A percentile compares a stretch with the other conserved stretches of the same genome.
Conservation (phyloP, 345 rosid species). For the Aegle marmelos region DNA sequence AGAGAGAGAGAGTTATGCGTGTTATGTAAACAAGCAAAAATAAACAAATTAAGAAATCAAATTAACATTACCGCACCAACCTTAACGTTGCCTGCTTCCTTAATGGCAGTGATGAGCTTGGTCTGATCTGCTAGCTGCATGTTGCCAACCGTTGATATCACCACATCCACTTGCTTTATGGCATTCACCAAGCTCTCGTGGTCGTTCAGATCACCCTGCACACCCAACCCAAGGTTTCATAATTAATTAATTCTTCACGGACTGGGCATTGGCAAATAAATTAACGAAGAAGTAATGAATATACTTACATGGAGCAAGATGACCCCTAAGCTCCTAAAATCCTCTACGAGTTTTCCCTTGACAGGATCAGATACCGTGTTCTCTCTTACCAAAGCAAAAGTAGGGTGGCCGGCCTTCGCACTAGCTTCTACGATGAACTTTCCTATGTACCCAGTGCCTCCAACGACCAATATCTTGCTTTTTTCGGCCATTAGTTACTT, state of each 20-base stretch:
- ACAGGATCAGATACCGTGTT: constrained; percentile 45
- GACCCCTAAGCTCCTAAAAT: constrained; percentile 56
- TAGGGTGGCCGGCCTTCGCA: constrained; percentile 52
- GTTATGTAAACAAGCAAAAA: no score
- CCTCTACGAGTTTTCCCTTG: constrained; percentile 48
- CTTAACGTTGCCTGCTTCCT: constrained; percentile 87
- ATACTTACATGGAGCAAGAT: constrained; percentile 47
- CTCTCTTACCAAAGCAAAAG: constrained; percentile 63
- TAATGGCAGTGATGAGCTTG: constrained; percentile 76
- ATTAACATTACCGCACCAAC: constrained; percentile 21
- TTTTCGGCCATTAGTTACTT: constrained; percentile 42
- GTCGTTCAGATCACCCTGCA: constrained; percentile 59
- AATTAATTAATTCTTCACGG: background rate
- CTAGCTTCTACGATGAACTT: constrained; percentile 64
- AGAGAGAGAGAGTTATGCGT: no score
- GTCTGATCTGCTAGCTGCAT: constrained; percentile 59
- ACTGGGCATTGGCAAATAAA: no score
- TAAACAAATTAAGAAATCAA: no score
- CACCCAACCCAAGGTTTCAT: background rate
- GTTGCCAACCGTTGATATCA: constrained; percentile 59
- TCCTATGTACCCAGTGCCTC: constrained; percentile 79
- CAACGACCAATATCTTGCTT: constrained; percentile 67
- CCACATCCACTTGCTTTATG: constrained; percentile 72
- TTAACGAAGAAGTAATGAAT: background rate
- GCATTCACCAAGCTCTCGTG: constrained; percentile 75